Evolutionary conservation across 305 asterid genomes (phyloP), one percentile per base, ranked within the genome.

Genomic region (Fraxinus greggii): DNA sequence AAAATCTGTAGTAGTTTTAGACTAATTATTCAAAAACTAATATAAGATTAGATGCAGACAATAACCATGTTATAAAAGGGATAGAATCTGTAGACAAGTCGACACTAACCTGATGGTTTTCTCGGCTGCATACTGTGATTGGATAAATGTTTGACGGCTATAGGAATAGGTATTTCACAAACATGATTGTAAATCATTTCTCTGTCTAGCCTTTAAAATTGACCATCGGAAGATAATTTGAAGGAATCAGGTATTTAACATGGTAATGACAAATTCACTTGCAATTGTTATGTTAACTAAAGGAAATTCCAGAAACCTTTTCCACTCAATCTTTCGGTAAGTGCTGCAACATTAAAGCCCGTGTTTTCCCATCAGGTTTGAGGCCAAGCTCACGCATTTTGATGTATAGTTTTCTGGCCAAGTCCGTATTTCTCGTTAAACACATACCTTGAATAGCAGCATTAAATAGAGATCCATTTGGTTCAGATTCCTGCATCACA

Each of bases 381-480:
- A 94, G 92, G 85, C 95, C 91, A 82, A 89, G 87, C 86, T 91
- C 88, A 13, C 85, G 91, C 98, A 96, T 94, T 80, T 87, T 90
- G 79, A 3, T 19, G 80, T 94, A 91, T 80, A 96, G 79, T 89
- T 90, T 91, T 85, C 86, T 92, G 2, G 98, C 98, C 83, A 89
- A 84, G 81, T 86, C 89, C 9, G 85, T 80, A 83, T 89, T 88
- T 77, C 91, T 90, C 86, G 90, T 87, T 87, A 94, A 86, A 82
- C 94, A 96, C 88, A 92, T 81, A 74, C 99, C 99, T 81, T 96
- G 99, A 85, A 96, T 91, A 65, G 98, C 97, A 81, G 95, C 92
- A 89, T 96, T 94, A 80, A 90, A 96, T 74, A 96, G 88, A 13
- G 90, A 91, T 77, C 93, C 97, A 87, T 93, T 87, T 70, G 97